Base-by-base conservation (phyloP, 441 rosid genomes). In the Caryocar brasiliense region DNA sequence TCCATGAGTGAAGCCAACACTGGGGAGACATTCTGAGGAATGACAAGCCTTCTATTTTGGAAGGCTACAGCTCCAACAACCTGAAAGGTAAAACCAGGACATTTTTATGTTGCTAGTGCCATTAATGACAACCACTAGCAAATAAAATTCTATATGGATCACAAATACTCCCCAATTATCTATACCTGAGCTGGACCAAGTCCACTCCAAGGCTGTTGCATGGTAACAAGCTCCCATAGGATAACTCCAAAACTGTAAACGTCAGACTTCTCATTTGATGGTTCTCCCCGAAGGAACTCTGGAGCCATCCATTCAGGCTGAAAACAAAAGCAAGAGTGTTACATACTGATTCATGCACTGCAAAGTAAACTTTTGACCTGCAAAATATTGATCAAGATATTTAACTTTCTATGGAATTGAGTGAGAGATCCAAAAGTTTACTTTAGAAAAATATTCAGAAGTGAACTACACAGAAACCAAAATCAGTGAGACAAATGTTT, bases 231-330 rank as follows among this genome's bases (percentile, higher is more conserved):
- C 77, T 91, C 98, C 98, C 98, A 91, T 2, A 91, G 52, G 49
- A 86, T 80, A 35, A 91, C 96, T 29, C 98, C 98, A 20, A 85
- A 91, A 62, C 96, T 87, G 64, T 70, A 91, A 27, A 86, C 90
- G 67, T 91, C 98, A 32, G 96, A 84, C 74, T 91, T 91, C 73
- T 91, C 98, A 47, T 91, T 79, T 17, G 98, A 85, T 5, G 95
- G 98, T 70, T 91, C 98, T 6, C 95, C 98, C n/a, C 98, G 82
- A 51, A 91, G 95, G 54, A 91, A 87, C 58, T 91, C 98, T 30
- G 98, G 96, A 62, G 98, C 98, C 98, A 91, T 91, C 98, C 98
- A 91, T 76, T 91, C 98, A 1, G 96, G 96, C 98, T 91, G 84
- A 73, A 76, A 72, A 65, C 34, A 44, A 65, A 82, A 61, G 62